Evolutionary conservation across 257 asterid species (phyloP), one percentile per base, ranked within the genome.

Genomic region (Nyctanthes arbortristis): DNA sequence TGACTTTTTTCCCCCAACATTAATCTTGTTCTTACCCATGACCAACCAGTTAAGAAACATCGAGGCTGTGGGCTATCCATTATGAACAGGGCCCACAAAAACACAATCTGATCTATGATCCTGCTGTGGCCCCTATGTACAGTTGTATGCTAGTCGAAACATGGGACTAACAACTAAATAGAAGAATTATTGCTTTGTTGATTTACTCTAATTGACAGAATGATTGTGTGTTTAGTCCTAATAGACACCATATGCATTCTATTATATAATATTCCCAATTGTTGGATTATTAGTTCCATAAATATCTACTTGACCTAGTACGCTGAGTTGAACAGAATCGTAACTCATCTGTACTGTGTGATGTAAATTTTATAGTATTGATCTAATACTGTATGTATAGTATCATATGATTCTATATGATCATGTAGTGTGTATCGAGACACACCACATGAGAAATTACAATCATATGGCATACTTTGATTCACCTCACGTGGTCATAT

Each of bases 181-280:
- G n/a, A 67, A 69, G 56, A 76, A 79, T 77, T 58, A 81, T 78
- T 81, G 89, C 80, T 66, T 87, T n/a, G n/a, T n/a, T 87, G 85
- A 85, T 83, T 84, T 76, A 70, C 85, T 80, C 77, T 61, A 66
- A 63, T 59, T 47, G 40, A 37, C 47, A 60, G 43, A 60, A 24
- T 54, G 60, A 63, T 66, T 61, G 56, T 58, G 62, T 28, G 39
- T 63, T 52, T 37, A 66, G 63, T 54, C 63, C 79, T 47, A 63
- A 70, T 61, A 55, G 34, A 18, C 30, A 70, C 68, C 75, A 68
- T 56, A 75, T 69, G 58, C 62, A 49, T 29, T 14, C 13, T 62
- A 25, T 39, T 27, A 20, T 55, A 57, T 18, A 58, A 63, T 12
- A 12, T 6, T 54, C 75, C 82, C 74, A 77, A 82, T 77, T n/a